These are phyloP conservation scores for Pythium folliculosum DNA, from an alignment of 352 stramenopile species.

Conservation along the genomic window DNA sequence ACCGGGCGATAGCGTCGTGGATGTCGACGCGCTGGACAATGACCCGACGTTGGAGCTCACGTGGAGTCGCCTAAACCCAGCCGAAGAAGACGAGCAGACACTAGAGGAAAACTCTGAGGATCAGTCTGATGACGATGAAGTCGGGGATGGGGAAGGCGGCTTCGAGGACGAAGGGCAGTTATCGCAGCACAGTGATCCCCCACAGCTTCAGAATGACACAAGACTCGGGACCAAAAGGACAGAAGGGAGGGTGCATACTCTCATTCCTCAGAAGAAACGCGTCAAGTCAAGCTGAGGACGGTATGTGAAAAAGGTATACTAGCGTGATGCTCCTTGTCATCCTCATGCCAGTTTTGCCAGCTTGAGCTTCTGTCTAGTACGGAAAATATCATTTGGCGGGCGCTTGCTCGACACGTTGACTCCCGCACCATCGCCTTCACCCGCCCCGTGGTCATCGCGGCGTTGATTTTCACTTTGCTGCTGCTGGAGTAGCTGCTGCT, in stretches of 20 bases:
- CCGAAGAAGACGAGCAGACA: not conserved
- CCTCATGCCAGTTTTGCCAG: slow-evolving; percentile 74
- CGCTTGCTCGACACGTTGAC: slow-evolving; percentile 75
- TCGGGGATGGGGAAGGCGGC: not conserved
- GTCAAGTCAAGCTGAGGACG: slow-evolving; percentile 9
- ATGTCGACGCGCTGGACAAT: not conserved
- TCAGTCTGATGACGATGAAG: slow-evolving; percentile 6
- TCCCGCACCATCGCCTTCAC: slow-evolving; percentile 32
- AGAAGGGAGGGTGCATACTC: slow-evolving; percentile 7
- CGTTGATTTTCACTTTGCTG: slow-evolving; percentile 42
- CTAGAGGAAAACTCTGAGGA: not conserved
- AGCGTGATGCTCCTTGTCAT: slow-evolving; percentile 1
- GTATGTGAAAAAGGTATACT: slow-evolving; percentile 16
- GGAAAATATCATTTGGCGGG: slow-evolving; percentile 85
- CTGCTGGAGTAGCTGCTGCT: slow-evolving; percentile 59
- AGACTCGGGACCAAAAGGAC: slow-evolving; percentile 11
- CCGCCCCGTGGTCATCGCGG: slow-evolving; percentile 40
- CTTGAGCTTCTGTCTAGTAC: slow-evolving; percentile 84
- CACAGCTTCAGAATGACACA: slow-evolving; percentile 32
- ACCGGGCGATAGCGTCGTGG: not conserved
- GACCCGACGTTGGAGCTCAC: not conserved
- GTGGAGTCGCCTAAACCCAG: not conserved
- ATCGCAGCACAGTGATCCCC: not conserved
- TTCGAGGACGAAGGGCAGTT: not conserved
- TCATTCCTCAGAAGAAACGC: slow-evolving; percentile 36